Percentiles rank a stretch among this genome's conserved stretches.
These are phyloP conservation scores for Populus deltoides DNA, from an alignment of 345 rosid genomes.

Conservation along the genomic window DNA sequence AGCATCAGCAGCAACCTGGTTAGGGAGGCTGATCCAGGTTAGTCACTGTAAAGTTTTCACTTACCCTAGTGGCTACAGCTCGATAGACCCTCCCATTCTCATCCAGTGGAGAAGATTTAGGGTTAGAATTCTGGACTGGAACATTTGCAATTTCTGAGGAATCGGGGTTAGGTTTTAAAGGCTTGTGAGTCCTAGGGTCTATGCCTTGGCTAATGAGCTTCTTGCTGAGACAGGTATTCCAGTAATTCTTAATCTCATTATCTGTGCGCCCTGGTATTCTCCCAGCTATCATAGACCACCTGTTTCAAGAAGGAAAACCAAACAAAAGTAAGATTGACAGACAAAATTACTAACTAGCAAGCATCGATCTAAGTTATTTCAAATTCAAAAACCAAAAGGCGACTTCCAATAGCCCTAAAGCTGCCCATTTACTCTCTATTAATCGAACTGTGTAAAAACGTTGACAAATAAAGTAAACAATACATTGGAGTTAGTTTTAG, in stretches of 20 bases:
- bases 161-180: constrained; percentile 13
- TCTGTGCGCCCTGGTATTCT: constrained; percentile 31
- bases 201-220: constrained; percentile 31
- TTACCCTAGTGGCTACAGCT: constrained; percentile 10
- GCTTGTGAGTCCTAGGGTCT: constrained; percentile 31
- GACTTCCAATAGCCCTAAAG: too few species aligned
- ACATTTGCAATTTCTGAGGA: not conserved
- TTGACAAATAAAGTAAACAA: not conserved
- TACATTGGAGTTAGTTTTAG: not conserved
- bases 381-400: too few species aligned
- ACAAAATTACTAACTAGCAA: not conserved
- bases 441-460: not conserved
- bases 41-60: not conserved
- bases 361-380: not conserved
- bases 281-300: constrained; percentile 31
- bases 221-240: constrained; percentile 30
- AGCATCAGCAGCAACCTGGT: not conserved
- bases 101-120: not conserved
- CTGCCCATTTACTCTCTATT: not conserved
- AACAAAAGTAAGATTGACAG: not conserved
- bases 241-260: constrained; percentile 30
- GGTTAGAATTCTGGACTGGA: not conserved
- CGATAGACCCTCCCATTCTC: constrained; percentile 1
- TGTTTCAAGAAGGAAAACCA: not conserved
- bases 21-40: constrained; percentile 1